A percentile compares a stretch with the other conserved stretches of the same genome.
Evolutionary conservation across 2,329 filamentous ascomycete species (phyloP).

Genomic region (Xylariaceae sp.): DNA sequence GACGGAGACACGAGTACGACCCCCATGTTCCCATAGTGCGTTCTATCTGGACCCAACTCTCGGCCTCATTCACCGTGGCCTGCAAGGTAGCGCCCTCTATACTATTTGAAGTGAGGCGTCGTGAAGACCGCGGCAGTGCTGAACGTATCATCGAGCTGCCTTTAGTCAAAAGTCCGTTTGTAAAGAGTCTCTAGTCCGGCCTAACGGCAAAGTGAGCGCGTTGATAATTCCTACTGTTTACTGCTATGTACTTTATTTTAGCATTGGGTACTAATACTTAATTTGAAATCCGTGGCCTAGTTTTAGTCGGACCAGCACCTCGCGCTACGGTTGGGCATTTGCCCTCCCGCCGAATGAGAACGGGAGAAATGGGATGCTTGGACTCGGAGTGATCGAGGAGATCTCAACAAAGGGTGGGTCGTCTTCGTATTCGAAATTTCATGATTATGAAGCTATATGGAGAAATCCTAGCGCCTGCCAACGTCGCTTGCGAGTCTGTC

Average conservation of each 20-base stretch:
- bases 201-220: not conserved
- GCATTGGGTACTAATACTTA: not conserved
- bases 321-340: not conserved
- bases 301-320: not conserved
- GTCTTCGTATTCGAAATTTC: not conserved
- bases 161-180: not conserved
- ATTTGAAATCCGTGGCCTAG: not conserved
- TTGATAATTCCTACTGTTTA: not conserved
- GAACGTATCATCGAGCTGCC: constrained; percentile 21
- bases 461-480: not conserved
- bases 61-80: constrained; percentile 19
- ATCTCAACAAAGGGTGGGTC: not conserved
- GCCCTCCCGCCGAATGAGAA: not conserved
- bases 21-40: constrained; percentile 17
- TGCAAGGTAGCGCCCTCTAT: constrained; percentile 20
- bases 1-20: constrained; percentile 10
- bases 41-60: constrained; percentile 21
- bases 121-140: constrained; percentile 13
- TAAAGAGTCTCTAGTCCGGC: not conserved
- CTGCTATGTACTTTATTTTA: not conserved
- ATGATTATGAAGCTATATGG: not conserved
- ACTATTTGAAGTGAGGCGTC: constrained; percentile 22
- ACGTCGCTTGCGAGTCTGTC: not conserved
- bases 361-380: not conserved
- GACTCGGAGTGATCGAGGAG: not conserved